Percentiles rank a stretch among this genome's conserved stretches.
These are phyloP conservation scores for Dendrobium chrysotoxum DNA, from an alignment of 106 monocot genomes.

Conservation along the genomic window DNA sequence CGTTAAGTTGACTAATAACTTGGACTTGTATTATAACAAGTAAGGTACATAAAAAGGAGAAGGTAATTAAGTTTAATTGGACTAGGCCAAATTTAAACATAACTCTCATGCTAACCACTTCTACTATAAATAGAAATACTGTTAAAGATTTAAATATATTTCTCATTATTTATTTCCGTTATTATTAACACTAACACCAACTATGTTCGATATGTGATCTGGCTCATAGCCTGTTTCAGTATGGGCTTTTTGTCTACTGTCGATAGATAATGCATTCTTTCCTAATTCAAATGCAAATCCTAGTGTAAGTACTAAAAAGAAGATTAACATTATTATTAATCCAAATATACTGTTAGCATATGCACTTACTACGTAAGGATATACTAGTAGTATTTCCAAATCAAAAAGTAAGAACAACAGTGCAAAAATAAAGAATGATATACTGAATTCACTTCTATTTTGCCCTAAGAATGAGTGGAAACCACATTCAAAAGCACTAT, in stretches of 20 bases:
- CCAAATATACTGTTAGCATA: conserved; percentile 3
- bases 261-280: not conserved
- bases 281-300: conserved; percentile 1
- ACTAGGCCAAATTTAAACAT: no score
- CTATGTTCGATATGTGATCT: no score
- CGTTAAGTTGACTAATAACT: no score
- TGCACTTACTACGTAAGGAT: not conserved
- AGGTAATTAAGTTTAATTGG: no score
- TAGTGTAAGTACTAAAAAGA: not conserved
- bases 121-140: no score
- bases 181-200: no score
- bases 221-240: no score
- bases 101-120: no score
- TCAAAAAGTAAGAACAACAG: conserved; percentile 9
- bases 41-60: no score
- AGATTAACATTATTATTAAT: not conserved
- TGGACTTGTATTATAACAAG: no score
- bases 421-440: conserved; percentile 11
- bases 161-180: no score
- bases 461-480: conserved; percentile 5
- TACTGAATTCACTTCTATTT: conserved; percentile 11
- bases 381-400: conserved; percentile 5
- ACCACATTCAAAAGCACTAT: conserved; percentile 12
- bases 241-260: not conserved
- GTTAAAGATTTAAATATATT: no score